These are phyloP conservation scores for Poa annua DNA, from an alignment of 176 grass and related monocot species.

Conservation along the genomic window DNA sequence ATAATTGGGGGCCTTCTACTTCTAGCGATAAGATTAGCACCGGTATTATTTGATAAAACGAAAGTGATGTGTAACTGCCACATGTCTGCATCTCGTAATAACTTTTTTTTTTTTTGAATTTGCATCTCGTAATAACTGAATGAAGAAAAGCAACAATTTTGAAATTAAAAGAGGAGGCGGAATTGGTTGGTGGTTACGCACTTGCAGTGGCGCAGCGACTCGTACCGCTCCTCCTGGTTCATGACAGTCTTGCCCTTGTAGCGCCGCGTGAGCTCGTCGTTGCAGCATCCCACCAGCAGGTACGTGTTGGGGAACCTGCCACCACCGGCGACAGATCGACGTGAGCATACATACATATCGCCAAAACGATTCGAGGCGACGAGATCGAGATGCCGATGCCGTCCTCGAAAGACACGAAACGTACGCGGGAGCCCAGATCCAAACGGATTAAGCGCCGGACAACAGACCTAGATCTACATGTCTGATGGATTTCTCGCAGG, in stretches of 20 bases:
- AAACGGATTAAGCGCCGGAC: neutral
- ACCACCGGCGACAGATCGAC: neutral
- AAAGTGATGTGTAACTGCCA: conserved; percentile 5
- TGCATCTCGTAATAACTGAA: conserved; percentile 3
- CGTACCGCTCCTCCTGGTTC: conserved; percentile 84
- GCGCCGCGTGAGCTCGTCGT: conserved; percentile 76
- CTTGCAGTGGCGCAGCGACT: conserved; percentile 98
- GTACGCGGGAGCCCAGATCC: neutral
- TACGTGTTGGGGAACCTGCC: conserved; percentile 94
- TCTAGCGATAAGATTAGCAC: neutral
- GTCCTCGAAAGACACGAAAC: neutral
- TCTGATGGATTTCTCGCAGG: neutral
- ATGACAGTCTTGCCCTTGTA: conserved; percentile 99
- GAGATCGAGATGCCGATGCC: neutral
- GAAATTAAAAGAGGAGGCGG: neutral
- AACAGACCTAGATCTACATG: neutral
- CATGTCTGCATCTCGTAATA: neutral
- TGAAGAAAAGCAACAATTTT: neutral
- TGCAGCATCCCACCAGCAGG: conserved; percentile 90
- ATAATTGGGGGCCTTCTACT: neutral
- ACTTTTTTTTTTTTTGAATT: too few species aligned
- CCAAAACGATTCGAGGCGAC: neutral
- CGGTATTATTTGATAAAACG: neutral
- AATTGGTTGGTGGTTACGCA: conserved; percentile 36
- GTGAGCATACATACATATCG: neutral